A percentile compares a stretch with the other conserved stretches of the same genome.
These are phyloP conservation scores for Gliomastix tumulicola DNA, from an alignment of 2,329 filamentous ascomycete species.

Conservation along the genomic window DNA sequence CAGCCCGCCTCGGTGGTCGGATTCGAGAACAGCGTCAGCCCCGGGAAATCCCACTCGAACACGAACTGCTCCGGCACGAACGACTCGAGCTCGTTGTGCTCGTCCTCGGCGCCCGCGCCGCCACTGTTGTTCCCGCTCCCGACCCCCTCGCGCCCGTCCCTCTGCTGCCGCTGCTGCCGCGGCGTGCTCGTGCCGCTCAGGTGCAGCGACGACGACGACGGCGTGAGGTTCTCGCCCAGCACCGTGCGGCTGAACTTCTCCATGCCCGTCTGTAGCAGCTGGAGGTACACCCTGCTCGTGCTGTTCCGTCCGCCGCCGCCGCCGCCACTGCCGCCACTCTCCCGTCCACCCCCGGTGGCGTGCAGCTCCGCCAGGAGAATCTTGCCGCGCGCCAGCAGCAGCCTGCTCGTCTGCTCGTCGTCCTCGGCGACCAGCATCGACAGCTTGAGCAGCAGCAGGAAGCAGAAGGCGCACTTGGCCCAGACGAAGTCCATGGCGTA, in stretches of 20 bases:
- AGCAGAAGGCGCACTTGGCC: slow-evolving; percentile 52
- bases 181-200: slow-evolving; percentile 1
- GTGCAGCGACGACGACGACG: not conserved
- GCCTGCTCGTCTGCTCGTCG: slow-evolving; percentile 7
- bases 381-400: slow-evolving; percentile 10
- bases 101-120: not conserved
- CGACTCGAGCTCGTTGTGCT: slow-evolving; percentile 35
- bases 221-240: slow-evolving; percentile 1
- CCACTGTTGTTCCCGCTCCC: not conserved
- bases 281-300: slow-evolving; percentile 21
- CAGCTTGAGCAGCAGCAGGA: slow-evolving; percentile 45
- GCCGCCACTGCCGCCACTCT: too few relatives aligned
- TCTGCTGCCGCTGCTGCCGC: not conserved
- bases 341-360: too few relatives aligned
- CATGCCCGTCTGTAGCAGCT: slow-evolving; percentile 13
- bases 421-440: slow-evolving; percentile 37
- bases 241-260: slow-evolving; percentile 12
- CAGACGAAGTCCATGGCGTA: slow-evolving; percentile 52
- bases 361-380: slow-evolving; percentile 15
- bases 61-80: slow-evolving; percentile 49
- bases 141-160: not conserved
- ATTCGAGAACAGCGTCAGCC: slow-evolving; percentile 33
- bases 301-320: slow-evolving; percentile 16
- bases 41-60: slow-evolving; percentile 52
- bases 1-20: slow-evolving; percentile 13